Conservation (phyloP, 805 yeast genomes). For the Pichia manshurica region DNA sequence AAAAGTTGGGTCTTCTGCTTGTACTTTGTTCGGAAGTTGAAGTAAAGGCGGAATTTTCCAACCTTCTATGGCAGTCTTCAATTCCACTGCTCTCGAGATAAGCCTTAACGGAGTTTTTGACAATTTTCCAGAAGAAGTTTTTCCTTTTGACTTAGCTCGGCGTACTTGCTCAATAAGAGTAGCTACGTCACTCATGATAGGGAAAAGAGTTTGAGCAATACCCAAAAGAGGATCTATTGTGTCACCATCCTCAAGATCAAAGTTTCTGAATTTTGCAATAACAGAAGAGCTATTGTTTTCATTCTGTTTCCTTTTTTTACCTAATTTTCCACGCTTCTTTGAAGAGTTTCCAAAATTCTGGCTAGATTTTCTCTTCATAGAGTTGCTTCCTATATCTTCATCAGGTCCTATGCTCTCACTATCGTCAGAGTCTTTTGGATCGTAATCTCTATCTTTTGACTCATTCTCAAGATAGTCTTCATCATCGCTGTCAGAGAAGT, state of each 20-base stretch:
- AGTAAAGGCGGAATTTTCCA: conserved; percentile 49
- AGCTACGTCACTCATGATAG: conserved; percentile 61
- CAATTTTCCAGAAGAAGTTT: not conserved
- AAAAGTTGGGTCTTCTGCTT: conserved; percentile 41
- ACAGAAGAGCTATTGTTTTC: conserved; percentile 23
- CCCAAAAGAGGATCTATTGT: conserved; percentile 63
- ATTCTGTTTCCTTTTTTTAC: conserved; percentile 13
- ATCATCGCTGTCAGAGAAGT: conserved; percentile 18
- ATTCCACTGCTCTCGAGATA: conserved; percentile 49
- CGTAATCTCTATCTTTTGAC: not conserved
- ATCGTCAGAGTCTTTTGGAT: not conserved
- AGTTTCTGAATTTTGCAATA: conserved; percentile 37
- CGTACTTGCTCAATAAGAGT: conserved; percentile 47
- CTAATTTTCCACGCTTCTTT: not conserved
- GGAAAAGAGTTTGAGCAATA: conserved; percentile 58
- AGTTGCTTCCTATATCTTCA: not conserved
- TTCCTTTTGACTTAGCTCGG: conserved; percentile 18
- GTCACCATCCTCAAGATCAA: conserved; percentile 30
- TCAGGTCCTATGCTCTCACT: not conserved
- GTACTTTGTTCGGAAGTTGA: conserved; percentile 20
- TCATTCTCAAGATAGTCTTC: not conserved
- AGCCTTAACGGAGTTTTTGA: conserved; percentile 38
- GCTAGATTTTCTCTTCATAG: not conserved
- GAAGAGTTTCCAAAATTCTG: not conserved
- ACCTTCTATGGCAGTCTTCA: conserved; percentile 45